Conservation (phyloP, 768 basidiomycete genomes). For the Panus rudis region DNA sequence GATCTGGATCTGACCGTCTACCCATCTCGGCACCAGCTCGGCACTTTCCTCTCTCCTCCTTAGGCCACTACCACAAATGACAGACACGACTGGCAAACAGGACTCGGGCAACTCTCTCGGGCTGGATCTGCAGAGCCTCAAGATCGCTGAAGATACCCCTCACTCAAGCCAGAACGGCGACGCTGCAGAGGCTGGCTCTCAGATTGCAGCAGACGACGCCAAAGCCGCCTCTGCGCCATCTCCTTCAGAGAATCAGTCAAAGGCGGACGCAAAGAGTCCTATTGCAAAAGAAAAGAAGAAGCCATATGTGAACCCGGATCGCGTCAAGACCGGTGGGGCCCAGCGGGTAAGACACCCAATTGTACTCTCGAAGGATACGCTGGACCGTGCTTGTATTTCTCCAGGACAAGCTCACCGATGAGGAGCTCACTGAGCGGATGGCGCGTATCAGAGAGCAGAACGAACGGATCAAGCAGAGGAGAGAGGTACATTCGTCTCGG, state of each 20-base stretch:
- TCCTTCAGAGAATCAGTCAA: constrained; percentile 6
- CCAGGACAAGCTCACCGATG: constrained; percentile 64
- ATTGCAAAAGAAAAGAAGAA: constrained; percentile 45
- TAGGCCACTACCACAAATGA: too few species aligned
- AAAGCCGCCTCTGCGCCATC: neutral
- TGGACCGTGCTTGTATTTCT: constrained; percentile 3
- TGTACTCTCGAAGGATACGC: constrained; percentile 17
- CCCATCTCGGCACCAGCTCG: too few species aligned
- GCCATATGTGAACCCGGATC: constrained; percentile 76
- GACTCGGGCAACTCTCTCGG: constrained; percentile 72
- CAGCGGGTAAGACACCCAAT: constrained; percentile 45
- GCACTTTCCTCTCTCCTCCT: too few species aligned
- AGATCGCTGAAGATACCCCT: constrained; percentile 25
- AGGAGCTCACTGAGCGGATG: constrained; percentile 65
- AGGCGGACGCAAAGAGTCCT: constrained; percentile 12
- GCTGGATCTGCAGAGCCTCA: constrained; percentile 55
- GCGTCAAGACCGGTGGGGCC: constrained; percentile 75
- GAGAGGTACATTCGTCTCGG: constrained; percentile 41
- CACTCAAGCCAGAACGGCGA: constrained; percentile 4
- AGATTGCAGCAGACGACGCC: constrained; percentile 1
- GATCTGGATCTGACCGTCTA: too few species aligned
- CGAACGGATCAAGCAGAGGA: constrained; percentile 67
- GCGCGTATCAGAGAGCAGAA: constrained; percentile 64
- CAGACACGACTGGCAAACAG: too few species aligned
- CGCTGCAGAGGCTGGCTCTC: constrained; percentile 1